phyloP scores from a whole-genome alignment of 2,329 filamentous ascomycete genomes.

The Sclerotinia spermophila region DNA sequence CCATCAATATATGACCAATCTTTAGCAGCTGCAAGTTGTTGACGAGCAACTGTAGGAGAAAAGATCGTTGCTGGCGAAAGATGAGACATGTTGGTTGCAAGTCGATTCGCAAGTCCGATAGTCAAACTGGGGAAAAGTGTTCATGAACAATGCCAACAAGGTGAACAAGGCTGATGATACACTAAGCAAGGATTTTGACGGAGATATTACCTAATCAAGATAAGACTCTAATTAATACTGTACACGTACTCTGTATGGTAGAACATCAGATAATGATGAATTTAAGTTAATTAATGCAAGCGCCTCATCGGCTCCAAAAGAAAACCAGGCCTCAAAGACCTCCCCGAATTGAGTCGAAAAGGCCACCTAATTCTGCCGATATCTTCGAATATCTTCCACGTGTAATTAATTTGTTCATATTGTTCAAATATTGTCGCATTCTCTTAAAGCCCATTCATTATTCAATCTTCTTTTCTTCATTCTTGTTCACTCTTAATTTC shows the following conservation, averaged over 20 bases:
- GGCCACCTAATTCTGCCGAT: slow-evolving; percentile 18
- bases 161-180: neutral
- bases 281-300: neutral
- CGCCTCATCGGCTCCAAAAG: neutral
- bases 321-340: slow-evolving; percentile 1
- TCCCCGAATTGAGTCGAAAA: slow-evolving; percentile 9
- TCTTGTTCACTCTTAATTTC: neutral
- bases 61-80: slow-evolving; percentile 53
- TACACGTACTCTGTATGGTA: too few relatives aligned
- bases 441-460: neutral
- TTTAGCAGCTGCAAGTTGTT: slow-evolving; percentile 76
- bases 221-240: neutral
- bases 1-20: slow-evolving; percentile 87
- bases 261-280: neutral
- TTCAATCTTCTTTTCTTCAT: neutral
- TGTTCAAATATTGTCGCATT: neutral
- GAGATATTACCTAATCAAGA: neutral
- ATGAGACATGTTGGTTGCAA: slow-evolving; percentile 35
- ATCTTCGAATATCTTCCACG: slow-evolving; percentile 2
- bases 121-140: neutral
- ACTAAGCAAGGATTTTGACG: neutral
- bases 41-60: slow-evolving; percentile 65
- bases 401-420: slow-evolving; percentile 6
- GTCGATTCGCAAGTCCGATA: neutral
- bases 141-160: neutral